These are phyloP conservation scores for Rhizomucor miehei DNA, from an alignment of 371 early-diverging fungal species.

Conservation along the genomic window DNA sequence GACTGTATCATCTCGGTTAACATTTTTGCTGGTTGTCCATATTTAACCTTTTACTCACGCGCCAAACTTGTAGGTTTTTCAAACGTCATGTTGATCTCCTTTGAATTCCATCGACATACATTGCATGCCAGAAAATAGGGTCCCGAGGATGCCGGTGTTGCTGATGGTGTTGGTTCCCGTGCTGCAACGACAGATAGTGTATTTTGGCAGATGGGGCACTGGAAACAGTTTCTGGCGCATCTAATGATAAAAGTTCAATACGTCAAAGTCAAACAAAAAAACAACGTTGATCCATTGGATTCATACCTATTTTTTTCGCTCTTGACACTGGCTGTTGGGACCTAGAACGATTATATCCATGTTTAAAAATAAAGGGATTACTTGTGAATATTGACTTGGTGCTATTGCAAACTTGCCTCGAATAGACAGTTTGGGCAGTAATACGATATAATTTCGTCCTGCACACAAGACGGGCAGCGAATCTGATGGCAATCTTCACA, in stretches of 20 bases:
- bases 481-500: slow-evolving; percentile 85
- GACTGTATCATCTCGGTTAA: slow-evolving; percentile 32
- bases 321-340: slow-evolving; percentile 92
- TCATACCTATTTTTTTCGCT: slow-evolving; percentile 89
- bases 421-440: slow-evolving; percentile 96
- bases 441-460: slow-evolving; percentile 85
- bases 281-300: too few relatives aligned
- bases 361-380: not conserved
- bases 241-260: too few relatives aligned
- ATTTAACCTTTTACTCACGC: too few relatives aligned
- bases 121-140: slow-evolving; percentile 76
- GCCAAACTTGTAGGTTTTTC: slow-evolving; percentile 91
- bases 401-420: slow-evolving; percentile 51
- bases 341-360: slow-evolving; percentile 12
- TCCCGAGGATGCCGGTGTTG: slow-evolving; percentile 24
- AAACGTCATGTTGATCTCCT: slow-evolving; percentile 85
- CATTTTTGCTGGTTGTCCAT: not conserved
- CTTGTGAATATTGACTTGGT: not conserved
- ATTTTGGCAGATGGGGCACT: slow-evolving; percentile 88
- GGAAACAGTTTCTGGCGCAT: slow-evolving; percentile 93
- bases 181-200: slow-evolving; percentile 78
- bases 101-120: slow-evolving; percentile 91
- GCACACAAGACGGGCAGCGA: slow-evolving; percentile 78
- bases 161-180: slow-evolving; percentile 42
- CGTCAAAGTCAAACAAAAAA: too few relatives aligned